Evolutionary conservation across 2,329 filamentous ascomycete genomes (phyloP).

Genomic region (Malbranchea cinnamomea): DNA sequence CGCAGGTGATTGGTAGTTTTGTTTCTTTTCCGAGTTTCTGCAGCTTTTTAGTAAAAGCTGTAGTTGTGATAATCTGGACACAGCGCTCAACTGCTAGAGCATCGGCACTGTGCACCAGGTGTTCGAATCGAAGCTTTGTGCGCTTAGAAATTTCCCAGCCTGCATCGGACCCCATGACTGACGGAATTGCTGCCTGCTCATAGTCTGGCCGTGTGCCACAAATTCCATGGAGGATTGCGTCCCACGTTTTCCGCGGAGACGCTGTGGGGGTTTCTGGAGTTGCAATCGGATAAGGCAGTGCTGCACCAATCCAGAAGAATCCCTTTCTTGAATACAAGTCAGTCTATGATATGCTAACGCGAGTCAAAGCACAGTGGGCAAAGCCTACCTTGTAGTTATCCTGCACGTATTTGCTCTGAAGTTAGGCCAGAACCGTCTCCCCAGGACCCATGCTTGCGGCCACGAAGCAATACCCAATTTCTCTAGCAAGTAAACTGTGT

Average conservation of each 20-base stretch:
- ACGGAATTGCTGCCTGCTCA: slow-evolving; percentile 10
- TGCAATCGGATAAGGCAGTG: slow-evolving; percentile 12
- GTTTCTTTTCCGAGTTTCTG: slow-evolving; percentile 9
- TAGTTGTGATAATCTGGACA: slow-evolving; percentile 14
- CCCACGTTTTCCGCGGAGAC: slow-evolving; percentile 14
- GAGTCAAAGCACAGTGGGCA: slow-evolving; percentile 1
- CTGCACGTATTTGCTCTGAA: slow-evolving; percentile 10
- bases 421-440: slow-evolving; percentile 15
- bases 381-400: slow-evolving; percentile 12
- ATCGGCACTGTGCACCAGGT: slow-evolving; percentile 15
- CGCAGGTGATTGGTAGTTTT: slow-evolving; percentile 12
- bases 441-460: slow-evolving; percentile 18
- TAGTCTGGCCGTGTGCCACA: slow-evolving; percentile 13
- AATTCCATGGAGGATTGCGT: slow-evolving; percentile 14
- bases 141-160: slow-evolving; percentile 9
- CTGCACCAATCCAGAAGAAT: slow-evolving; percentile 15
- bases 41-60: slow-evolving; percentile 14
- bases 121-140: slow-evolving; percentile 11
- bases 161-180: slow-evolving; percentile 12
- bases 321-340: slow-evolving; percentile 7
- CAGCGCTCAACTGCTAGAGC: slow-evolving; percentile 16
- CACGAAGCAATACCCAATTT: slow-evolving; percentile 13
- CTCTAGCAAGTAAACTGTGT: slow-evolving; percentile 14
- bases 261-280: slow-evolving; percentile 13
- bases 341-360: not conserved